Evolutionary conservation across 805 yeast species (phyloP).

Genomic region (Myxozyma vanderwaltii): DNA sequence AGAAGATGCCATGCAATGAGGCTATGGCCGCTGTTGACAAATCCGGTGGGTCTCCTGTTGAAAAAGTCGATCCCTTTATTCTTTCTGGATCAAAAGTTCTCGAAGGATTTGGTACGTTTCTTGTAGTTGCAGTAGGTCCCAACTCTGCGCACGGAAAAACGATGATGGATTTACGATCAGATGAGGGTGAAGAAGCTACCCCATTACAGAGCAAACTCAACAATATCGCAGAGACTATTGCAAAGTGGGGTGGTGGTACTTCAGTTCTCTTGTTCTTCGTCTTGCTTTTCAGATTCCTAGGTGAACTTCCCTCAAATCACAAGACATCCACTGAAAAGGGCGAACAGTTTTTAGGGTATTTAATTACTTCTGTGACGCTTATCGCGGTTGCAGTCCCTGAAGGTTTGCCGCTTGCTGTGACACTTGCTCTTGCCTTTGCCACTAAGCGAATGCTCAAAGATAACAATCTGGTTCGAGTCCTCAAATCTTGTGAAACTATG

Average conservation of each 20-base stretch:
- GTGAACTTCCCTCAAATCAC: slow-evolving; percentile 55
- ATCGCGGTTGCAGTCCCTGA: slow-evolving; percentile 99
- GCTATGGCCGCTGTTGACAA: slow-evolving; percentile 45
- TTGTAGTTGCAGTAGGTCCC: slow-evolving; percentile 88
- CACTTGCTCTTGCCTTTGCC: slow-evolving; percentile 95
- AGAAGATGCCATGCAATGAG: slow-evolving; percentile 59
- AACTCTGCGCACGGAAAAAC: slow-evolving; percentile 91
- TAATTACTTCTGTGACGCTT: slow-evolving; percentile 88
- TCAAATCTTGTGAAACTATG: slow-evolving; percentile 96
- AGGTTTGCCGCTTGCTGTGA: slow-evolving; percentile 96
- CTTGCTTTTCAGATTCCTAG: slow-evolving; percentile 72
- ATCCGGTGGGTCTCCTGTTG: slow-evolving; percentile 41
- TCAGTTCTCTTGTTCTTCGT: slow-evolving; percentile 81
- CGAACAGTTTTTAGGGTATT: slow-evolving; percentile 74
- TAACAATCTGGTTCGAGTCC: slow-evolving; percentile 90
- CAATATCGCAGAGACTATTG: slow-evolving; percentile 85
- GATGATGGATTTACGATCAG: slow-evolving; percentile 74
- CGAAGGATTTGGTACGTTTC: slow-evolving; percentile 81
- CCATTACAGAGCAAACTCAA: slow-evolving; percentile 85
- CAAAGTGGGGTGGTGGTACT: slow-evolving; percentile 88
- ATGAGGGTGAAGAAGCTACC: slow-evolving; percentile 78
- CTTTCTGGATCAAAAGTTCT: slow-evolving; percentile 89
- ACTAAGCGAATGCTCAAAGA: slow-evolving; percentile 97
- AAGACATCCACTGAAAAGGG: slow-evolving; percentile 74
- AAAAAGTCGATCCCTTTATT: slow-evolving; percentile 72